phyloP scores from a whole-genome alignment of 352 stramenopile species.

The Phytophthora parvispora region DNA sequence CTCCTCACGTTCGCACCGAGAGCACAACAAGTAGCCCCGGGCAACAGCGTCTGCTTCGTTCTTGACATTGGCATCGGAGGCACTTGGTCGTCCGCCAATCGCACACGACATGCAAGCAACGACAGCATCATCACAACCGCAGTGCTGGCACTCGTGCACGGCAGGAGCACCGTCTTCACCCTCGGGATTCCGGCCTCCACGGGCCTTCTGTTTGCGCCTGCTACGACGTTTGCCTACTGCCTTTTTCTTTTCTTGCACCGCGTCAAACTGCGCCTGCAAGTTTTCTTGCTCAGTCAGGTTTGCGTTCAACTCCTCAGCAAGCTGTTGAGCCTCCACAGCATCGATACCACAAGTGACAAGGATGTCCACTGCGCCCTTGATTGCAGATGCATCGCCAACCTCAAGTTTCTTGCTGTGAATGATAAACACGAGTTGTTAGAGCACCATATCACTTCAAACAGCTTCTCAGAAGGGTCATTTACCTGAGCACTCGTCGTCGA shows the following conservation, averaged over 20 bases:
- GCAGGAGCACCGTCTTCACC: conserved; percentile 7
- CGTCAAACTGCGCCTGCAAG: conserved; percentile 36
- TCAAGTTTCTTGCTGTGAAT: conserved; percentile 77
- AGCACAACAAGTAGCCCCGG: conserved; percentile 75
- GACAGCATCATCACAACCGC: conserved; percentile 69
- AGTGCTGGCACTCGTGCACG: conserved; percentile 73
- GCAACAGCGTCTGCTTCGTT: conserved; percentile 61
- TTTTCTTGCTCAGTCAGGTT: conserved; percentile 45
- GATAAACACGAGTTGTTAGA: too few relatives aligned
- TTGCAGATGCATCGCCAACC: conserved; percentile 72
- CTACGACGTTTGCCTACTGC: conserved; percentile 51
- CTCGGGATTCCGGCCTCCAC: conserved; percentile 34
- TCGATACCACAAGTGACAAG: conserved; percentile 77
- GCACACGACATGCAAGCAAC: conserved; percentile 76
- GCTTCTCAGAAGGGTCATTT: neutral
- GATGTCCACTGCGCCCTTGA: conserved; percentile 75
- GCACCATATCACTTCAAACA: neutral
- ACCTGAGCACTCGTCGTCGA: conserved; percentile 78
- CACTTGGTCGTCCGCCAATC: conserved; percentile 28
- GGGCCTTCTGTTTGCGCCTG: conserved; percentile 71
- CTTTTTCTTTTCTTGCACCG: conserved; percentile 47
- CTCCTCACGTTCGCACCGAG: conserved; percentile 77
- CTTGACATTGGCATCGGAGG: conserved; percentile 46
- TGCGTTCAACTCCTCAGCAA: conserved; percentile 76
- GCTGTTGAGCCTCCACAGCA: conserved; percentile 52